Evolutionary conservation across 768 basidiomycete genomes (phyloP), one percentile per base, ranked within the genome.

Genomic region (Hirschioporus abietinus): DNA sequence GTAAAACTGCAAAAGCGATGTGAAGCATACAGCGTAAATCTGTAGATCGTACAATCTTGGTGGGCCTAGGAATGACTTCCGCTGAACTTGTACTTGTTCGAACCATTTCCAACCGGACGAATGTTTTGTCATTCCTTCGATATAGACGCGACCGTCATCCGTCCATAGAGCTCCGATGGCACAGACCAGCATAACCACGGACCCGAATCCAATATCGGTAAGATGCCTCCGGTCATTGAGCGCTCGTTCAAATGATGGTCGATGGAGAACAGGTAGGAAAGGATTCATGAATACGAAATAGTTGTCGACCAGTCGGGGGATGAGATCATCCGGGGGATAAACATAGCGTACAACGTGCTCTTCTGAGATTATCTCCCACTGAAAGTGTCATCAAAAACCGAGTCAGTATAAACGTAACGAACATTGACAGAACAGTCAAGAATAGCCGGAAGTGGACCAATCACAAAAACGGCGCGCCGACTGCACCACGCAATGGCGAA

Each of bases 31-130:
- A 81, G 71, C 71, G 60, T 86, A 87, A 24, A 81, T 81, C 73
- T 96, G 93, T 25, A 96, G 76, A 70, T 92, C 91, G 72, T 86
- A 86, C 64, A 94, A 71, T 6, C 82, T 78, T 1, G 89, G 84
- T 15, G 83, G 81, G 0, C 84, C 79, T 23, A 89, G 79, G 35
- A 91, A 75, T 0, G 81, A 82, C 72, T 84, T 84, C 67, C 85
- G 82, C 64, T 88, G 80, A 67, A 85, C 80, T 64, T 88, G 84
- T 5, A 92, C 84, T 74, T 90, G 88, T 25, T 76, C 71, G 63
- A 81, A 77, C 81, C 85, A 82, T 76, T 82, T 79, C 86, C 87
- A 90, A 0, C 89, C 86, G 1, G 81, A 78, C 1, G 83, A 86
- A 67, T 83, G 82, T 60, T 73, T 70, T 63, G 73, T 74, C 26